Evolutionary conservation across 1,284 basidiomycete species (phyloP), one percentile per base, ranked within the genome.

Genomic region (Entoloma clypeatum): DNA sequence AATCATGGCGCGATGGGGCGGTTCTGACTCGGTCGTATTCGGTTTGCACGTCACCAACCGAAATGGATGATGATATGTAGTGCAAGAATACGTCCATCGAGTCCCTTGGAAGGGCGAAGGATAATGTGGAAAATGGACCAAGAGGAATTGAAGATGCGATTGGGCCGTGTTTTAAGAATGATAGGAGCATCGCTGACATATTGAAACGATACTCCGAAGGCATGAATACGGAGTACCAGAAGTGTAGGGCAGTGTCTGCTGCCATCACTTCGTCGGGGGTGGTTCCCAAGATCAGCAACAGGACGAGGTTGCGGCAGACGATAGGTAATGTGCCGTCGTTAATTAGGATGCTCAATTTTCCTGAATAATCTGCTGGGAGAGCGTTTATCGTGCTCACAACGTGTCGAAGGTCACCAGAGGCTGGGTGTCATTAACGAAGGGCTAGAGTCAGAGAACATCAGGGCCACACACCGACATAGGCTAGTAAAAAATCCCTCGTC

Each of bases 201-300:
- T 30, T 49, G n/a, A 51, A 26, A 10, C 44, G 47, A 43, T 67
- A 63, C 30, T 57, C 55, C 2, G 38, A 34, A 22, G 67, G 68
- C 19, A 71, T 43, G 43, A 63, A 66, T 2, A 54, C 52, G 8
- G 70, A 72, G 37, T 66, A 68, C 65, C 68, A 71, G 30, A 65
- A 60, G 41, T 72, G 71, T 14, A 73, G 59, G n/a, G 68, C 69
- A 3, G 64, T 49, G 34, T 73, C 69, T 0, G 60, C 63, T 2
- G 64, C 67, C 5, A 51, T 5, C 2, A 8, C 22, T 14, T 45
- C 38, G 31, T 59, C 52, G 9, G 47, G 9, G 32, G 58, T 49
- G 21, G 47, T 52, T 11, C 63, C 61, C 2, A 71, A 59, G 17
- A 71, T 57, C 4, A 60, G 46, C 7, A 72, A 59, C 11, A 72